Percentiles rank a stretch among this genome's conserved stretches.
phyloP scores from a whole-genome alignment of 1,284 basidiomycete species.

The Grifola frondosa region DNA sequence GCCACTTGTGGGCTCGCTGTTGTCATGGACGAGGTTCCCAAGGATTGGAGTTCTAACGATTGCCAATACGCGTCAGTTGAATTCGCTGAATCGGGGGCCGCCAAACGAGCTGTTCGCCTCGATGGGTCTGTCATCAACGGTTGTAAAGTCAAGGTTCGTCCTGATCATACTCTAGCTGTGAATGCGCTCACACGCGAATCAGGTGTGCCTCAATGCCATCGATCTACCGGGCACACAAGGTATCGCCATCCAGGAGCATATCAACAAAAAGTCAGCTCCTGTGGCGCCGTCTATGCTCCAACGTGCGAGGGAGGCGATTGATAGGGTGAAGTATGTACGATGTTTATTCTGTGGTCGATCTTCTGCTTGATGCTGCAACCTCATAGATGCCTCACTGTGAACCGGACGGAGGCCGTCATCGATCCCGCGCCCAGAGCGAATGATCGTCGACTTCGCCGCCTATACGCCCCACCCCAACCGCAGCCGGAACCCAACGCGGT shows the following conservation, averaged over 20 bases:
- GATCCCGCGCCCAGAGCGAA: no score
- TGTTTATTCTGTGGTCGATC: not conserved
- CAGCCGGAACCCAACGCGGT: no score
- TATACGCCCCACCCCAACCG: no score
- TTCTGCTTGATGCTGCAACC: not conserved
- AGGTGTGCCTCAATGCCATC: constrained; percentile 41
- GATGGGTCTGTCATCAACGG: constrained; percentile 39
- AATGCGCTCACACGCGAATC: constrained; percentile 26
- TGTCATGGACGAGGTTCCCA: constrained; percentile 25
- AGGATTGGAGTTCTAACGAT: constrained; percentile 31
- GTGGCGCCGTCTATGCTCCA: no score
- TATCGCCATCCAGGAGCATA: constrained; percentile 35
- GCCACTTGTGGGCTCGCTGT: constrained; percentile 44
- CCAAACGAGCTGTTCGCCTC: constrained; percentile 41
- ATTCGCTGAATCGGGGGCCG: constrained; percentile 39
- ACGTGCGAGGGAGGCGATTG: no score
- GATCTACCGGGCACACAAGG: constrained; percentile 53
- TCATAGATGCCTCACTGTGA: constrained; percentile 15
- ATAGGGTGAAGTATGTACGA: constrained; percentile 17
- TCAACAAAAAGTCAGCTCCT: constrained; percentile 5
- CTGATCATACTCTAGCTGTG: constrained; percentile 34
- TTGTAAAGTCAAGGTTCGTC: constrained; percentile 41
- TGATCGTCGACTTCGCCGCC: no score
- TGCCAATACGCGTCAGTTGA: constrained; percentile 51
- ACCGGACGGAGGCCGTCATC: constrained; percentile 20